Conservation (phyloP, 441 rosid species). For the Cnidoscolus chayamansa region DNA sequence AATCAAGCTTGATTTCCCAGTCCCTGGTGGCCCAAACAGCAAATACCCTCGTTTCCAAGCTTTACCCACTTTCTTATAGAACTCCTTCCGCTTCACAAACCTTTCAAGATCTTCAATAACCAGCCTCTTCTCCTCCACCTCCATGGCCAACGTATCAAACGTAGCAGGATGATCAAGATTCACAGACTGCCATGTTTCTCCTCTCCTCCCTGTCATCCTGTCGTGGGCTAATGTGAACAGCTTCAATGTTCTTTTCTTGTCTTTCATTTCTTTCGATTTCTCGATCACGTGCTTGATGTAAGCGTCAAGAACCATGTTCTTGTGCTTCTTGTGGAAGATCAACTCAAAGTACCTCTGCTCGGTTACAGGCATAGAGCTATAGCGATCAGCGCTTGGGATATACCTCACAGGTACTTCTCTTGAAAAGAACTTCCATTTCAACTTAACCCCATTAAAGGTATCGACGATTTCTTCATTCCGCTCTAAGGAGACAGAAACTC, state of each 20-base stretch:
- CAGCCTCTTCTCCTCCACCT: constrained; percentile 31
- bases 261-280: constrained; percentile 24
- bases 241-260: constrained; percentile 29
- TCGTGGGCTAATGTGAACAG: constrained; percentile 27
- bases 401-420: not conserved
- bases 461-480: constrained; percentile 10
- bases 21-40: constrained; percentile 65
- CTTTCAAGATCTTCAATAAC: constrained; percentile 51
- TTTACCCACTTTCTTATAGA: constrained; percentile 54
- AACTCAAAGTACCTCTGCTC: constrained; percentile 3
- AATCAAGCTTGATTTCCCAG: constrained; percentile 69
- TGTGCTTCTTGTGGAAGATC: constrained; percentile 28
- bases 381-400: not conserved
- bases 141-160: constrained; percentile 60
- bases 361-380: not conserved
- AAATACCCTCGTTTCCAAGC: constrained; percentile 75
- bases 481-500: constrained; percentile 15
- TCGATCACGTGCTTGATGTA: constrained; percentile 31
- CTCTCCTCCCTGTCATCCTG: constrained; percentile 1
- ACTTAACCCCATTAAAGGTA: constrained; percentile 2
- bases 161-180: constrained; percentile 69
- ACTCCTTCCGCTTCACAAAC: constrained; percentile 49
- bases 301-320: constrained; percentile 28
- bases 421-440: constrained; percentile 13
- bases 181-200: constrained; percentile 31